Percentiles rank a stretch among this genome's conserved stretches.
phyloP scores from a whole-genome alignment of 345 rosid species.

The Populus alba region DNA sequence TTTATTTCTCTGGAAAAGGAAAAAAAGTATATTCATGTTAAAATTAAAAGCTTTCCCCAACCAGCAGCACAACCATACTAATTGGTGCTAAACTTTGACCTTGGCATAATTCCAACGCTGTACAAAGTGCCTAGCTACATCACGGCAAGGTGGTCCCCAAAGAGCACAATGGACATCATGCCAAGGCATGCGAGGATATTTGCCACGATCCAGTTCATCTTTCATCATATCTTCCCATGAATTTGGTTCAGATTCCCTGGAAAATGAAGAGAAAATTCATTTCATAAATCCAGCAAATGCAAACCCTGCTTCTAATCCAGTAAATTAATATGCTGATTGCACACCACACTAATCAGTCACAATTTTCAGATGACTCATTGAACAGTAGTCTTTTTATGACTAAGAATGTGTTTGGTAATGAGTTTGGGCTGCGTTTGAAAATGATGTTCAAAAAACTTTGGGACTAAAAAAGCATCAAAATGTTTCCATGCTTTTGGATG shows the following conservation, averaged over 20 bases:
- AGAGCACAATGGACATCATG: conserved; percentile 99
- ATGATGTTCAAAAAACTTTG: not conserved
- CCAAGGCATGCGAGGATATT: conserved; percentile 99
- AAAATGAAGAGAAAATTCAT: conserved; percentile 8
- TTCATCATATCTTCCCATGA: conserved; percentile 97
- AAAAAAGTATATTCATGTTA: conserved; percentile 12
- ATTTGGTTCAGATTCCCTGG: conserved; percentile 99
- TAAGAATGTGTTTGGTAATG: too few species aligned
- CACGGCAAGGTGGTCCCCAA: conserved; percentile 98
- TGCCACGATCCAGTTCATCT: conserved; percentile 89
- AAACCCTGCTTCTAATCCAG: conserved; percentile 9
- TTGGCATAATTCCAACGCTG: conserved; percentile 99
- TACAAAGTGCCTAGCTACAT: conserved; percentile 94
- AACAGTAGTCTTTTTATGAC: not conserved
- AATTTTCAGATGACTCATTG: not conserved
- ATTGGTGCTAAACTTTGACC: conserved; percentile 39
- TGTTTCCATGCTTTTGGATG: not conserved
- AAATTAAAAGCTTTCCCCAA: not conserved
- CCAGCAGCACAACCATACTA: conserved; percentile 7
- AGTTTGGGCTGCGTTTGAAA: not conserved
- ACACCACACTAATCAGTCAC: not conserved
- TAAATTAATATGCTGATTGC: not conserved
- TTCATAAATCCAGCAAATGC: not conserved
- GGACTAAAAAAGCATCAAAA: not conserved
- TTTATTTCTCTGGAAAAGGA: conserved; percentile 70